Base-by-base conservation (phyloP, 2,329 filamentous ascomycete species). In the Aspergillus nomiae region DNA sequence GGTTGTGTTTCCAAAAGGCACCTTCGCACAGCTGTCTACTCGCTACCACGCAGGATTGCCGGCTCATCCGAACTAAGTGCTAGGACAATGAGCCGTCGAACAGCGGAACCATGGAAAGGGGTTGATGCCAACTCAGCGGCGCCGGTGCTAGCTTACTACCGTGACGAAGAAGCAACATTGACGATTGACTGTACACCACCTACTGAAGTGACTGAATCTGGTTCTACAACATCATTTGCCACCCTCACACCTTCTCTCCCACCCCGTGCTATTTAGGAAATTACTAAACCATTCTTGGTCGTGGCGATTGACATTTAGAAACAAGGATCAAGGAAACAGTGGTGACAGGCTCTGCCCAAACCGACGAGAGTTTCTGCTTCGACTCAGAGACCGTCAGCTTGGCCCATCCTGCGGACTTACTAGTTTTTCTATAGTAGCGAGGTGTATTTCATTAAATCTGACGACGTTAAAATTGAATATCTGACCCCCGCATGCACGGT, bases 401-500 rank as follows among this genome's bases (percentile, higher is more conserved):
- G 24, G n/a, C 24, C 16, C 12, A 16, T 43, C 16, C 14, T 2
- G 24, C 24, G 16, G n/a, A 14, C 14, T 32, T 59, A 30, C 34
- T 11, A 8, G 9, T 34, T 51, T 34, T 51, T 21, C 65, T 21
- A 38, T 34, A 36, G 36, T 54, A 36, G 7, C 41, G 32, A 45
- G 30, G 26, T 26, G 41, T 26, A 43, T 51, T 58, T 54, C 56
- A 41, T 46, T 45, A 54, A 36, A 16, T 60, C 56, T 60, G 65
- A 67, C 66, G 75, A 79, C 73, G 76, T 79, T 77, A 68, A 71
- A 76, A 74, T 78, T 78, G 74, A 68, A 77, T 77, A 78, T 65
- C 34, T 62, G 71, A 73, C 76, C 45, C 19, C 73, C 74, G 73
- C 73, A 72, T 76, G 70, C 69, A 70, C 62, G 68, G 67, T 73